Base-by-base conservation (phyloP, 1,139 yeast species). In the Hyphopichia fennica region DNA sequence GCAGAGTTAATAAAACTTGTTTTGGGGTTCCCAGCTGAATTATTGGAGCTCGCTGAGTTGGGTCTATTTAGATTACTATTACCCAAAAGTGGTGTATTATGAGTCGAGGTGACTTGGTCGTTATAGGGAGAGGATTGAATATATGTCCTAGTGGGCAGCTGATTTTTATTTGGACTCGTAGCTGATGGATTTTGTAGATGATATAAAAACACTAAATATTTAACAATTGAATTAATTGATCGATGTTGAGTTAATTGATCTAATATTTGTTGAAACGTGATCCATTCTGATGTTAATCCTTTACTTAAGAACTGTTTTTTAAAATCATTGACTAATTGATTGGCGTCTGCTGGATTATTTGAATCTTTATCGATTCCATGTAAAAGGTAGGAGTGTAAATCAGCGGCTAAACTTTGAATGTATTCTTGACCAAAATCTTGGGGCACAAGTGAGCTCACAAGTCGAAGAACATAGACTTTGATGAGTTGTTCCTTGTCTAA, bases 371-470 rank as follows among this genome's bases (percentile, higher is more conserved):
- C 20, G 6, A 33, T 33, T 5, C 16, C 16, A 19, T 36, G 42
- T 42, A 44, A 23, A n/a, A 60, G 36, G 19, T 49, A 50, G 11
- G 46, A 41, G 41, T 54, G 50, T 25, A 70, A 45, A 28, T 70
- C 75, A 39, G 48, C 54, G 22, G 64, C 54, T n/a, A 72, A 53
- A 31, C 69, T 63, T 38, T 67, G 67, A 2, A 57, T 53, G 44
- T 66, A 72, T 33, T 67, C 75, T 2, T 64, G 63, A 0, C 76
- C 75, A 40, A 69, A 60, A 34, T 68, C 75, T 1, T 53, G 36
- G 2, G 80, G 79, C 0, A 72, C 62, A 30, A 72, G 51, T 11
- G 74, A 57, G 42, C 59, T 62, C 36, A 71, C 75, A 33, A 74
- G 56, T 27, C 78, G 56, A 33, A 61, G 62, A 31, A 67, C 50